These are phyloP conservation scores for Trichoderma reesei DNA, from an alignment of 495 filamentous ascomycete species.

Conservation along the genomic window DNA sequence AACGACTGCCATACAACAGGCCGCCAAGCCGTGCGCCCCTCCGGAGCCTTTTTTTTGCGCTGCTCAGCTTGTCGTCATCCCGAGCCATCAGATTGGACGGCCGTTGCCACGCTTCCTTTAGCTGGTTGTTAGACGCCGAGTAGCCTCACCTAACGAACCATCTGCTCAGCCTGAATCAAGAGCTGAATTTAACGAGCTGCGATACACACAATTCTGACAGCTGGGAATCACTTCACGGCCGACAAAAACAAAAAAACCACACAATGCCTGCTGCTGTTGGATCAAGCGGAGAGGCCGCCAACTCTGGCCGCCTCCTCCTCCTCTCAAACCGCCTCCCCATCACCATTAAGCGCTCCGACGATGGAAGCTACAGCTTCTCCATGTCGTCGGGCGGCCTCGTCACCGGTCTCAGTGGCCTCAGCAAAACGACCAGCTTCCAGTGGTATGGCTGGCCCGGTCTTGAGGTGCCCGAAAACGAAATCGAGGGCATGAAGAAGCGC, in stretches of 20 bases:
- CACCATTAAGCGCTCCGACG: conserved; percentile 83
- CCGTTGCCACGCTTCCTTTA: background rate
- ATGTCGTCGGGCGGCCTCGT: conserved; percentile 95
- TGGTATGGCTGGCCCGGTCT: conserved; percentile 98
- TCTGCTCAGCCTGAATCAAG: background rate
- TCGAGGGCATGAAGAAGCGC: conserved; percentile 52
- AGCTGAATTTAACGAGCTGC: too few relatives aligned
- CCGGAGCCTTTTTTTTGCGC: background rate
- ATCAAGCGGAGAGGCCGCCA: conserved; percentile 6
- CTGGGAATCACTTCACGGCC: too few relatives aligned
- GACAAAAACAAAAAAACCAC: conserved; percentile 2
- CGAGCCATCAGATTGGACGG: background rate
- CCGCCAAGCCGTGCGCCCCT: background rate
- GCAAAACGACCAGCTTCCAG: conserved; percentile 84
- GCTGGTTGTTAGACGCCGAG: background rate
- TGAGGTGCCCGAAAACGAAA: conserved; percentile 66
- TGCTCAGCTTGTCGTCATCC: background rate
- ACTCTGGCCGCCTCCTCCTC: conserved; percentile 54
- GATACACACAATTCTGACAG: too few relatives aligned
- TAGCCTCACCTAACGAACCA: background rate
- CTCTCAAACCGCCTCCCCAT: conserved; percentile 92
- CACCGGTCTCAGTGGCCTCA: conserved; percentile 78
- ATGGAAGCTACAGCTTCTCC: conserved; percentile 69
- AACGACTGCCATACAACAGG: background rate
- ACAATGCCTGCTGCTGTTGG: conserved; percentile 24